These are phyloP conservation scores for Lepidium sativum DNA, from an alignment of 345 rosid genomes.

Conservation along the genomic window DNA sequence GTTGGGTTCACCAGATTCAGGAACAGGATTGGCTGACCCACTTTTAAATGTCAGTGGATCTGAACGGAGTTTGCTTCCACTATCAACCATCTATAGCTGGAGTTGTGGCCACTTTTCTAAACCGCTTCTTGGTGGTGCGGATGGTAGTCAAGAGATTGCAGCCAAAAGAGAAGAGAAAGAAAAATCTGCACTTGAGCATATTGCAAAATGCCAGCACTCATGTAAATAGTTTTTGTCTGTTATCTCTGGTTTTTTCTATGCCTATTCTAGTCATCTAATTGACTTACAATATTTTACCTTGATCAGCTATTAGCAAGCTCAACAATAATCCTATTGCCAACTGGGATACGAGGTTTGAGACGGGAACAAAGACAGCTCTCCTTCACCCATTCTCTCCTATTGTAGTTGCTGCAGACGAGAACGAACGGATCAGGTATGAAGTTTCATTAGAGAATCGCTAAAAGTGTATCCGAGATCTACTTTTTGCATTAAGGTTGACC, in stretches of 20 bases:
- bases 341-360: constrained; percentile 90
- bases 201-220: constrained; percentile 84
- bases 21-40: constrained; percentile 92
- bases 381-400: constrained; percentile 90
- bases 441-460: constrained; percentile 2
- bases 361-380: constrained; percentile 75
- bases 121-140: constrained; percentile 77
- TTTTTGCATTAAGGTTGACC: neutral
- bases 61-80: constrained; percentile 83
- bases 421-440: constrained; percentile 75
- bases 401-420: constrained; percentile 95
- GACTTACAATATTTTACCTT: constrained; percentile 12
- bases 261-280: constrained; percentile 13
- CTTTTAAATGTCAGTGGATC: constrained; percentile 59
- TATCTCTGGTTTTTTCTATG: constrained; percentile 12
- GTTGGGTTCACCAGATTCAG: constrained; percentile 68
- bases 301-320: constrained; percentile 71
- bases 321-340: constrained; percentile 64
- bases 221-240: constrained; percentile 31
- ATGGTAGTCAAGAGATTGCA: constrained; percentile 69
- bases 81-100: constrained; percentile 88
- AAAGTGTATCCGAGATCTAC: constrained; percentile 2
- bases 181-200: constrained; percentile 70
- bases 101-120: constrained; percentile 95
- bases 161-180: constrained; percentile 86